Percentiles rank a stretch among this genome's conserved stretches.
phyloP scores from a whole-genome alignment of 345 rosid genomes.

The Brassica cretica region DNA sequence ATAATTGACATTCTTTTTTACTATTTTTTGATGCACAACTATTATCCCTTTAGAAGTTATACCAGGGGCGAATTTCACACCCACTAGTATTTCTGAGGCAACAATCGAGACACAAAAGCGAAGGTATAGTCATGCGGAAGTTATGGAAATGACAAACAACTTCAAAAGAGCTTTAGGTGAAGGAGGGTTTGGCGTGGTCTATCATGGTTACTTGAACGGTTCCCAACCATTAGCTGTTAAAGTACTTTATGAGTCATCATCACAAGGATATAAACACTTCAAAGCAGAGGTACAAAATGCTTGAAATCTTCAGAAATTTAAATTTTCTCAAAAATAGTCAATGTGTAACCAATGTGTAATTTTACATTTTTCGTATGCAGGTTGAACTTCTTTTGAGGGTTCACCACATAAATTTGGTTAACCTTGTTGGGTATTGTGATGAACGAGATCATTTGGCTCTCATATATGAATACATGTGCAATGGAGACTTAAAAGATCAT shows the following conservation, averaged over 20 bases:
- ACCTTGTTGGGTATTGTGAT: constrained; percentile 44
- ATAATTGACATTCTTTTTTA: no score
- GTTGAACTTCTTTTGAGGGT: constrained; percentile 44
- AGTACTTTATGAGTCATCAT: constrained; percentile 16
- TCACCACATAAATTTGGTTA: constrained; percentile 46
- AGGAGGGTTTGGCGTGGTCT: constrained; percentile 62
- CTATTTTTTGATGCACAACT: neutral
- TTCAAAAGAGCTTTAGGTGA: constrained; percentile 43
- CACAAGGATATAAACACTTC: constrained; percentile 30
- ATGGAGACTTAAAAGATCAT: constrained; percentile 30
- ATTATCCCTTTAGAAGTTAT: neutral
- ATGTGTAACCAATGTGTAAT: neutral
- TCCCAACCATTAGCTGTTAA: constrained; percentile 26
- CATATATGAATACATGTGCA: constrained; percentile 44
- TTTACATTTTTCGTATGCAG: constrained; percentile 2
- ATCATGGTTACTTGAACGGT: constrained; percentile 36
- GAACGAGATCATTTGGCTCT: constrained; percentile 35
- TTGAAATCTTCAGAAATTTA: neutral
- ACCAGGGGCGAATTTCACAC: neutral
- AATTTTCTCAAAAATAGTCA: no score
- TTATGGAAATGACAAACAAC: constrained; percentile 43
- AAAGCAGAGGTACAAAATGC: constrained; percentile 21
- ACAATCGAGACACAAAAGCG: neutral
- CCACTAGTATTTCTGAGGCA: neutral
- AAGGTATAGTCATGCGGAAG: constrained; percentile 17